Evolutionary conservation across 2,329 filamentous ascomycete species (phyloP).

Genomic region (Rhynchosporium graminicola): DNA sequence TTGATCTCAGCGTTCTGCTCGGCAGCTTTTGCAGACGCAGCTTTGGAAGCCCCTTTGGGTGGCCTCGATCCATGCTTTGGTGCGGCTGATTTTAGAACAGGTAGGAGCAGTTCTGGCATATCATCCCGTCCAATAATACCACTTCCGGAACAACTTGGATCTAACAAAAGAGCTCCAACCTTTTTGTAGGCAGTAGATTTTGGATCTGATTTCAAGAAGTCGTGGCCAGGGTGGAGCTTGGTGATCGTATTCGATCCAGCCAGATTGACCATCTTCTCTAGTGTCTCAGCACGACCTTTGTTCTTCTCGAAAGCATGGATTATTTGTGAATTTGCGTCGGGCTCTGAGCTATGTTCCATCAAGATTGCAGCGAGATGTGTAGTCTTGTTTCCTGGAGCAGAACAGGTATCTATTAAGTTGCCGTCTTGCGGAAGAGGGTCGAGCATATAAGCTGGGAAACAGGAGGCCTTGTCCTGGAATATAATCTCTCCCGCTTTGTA

Average conservation of each 20-base stretch:
- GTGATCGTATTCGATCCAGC: slow-evolving; percentile 71
- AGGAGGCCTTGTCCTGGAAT: slow-evolving; percentile 94
- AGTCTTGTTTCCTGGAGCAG: slow-evolving; percentile 96
- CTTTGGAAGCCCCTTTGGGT: slow-evolving; percentile 29
- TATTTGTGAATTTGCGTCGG: slow-evolving; percentile 41
- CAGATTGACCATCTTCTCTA: slow-evolving; percentile 80
- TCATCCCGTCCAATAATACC: slow-evolving; percentile 91
- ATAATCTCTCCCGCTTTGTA: slow-evolving; percentile 81
- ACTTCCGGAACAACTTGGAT: slow-evolving; percentile 94
- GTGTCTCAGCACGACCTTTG: slow-evolving; percentile 65
- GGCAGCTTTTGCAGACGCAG: slow-evolving; percentile 24
- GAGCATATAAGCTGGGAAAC: slow-evolving; percentile 89
- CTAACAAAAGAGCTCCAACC: slow-evolving; percentile 83
- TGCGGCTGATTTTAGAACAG: slow-evolving; percentile 36
- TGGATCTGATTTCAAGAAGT: slow-evolving; percentile 80
- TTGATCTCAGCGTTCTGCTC: slow-evolving; percentile 28
- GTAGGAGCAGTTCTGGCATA: slow-evolving; percentile 67
- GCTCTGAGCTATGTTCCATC: slow-evolving; percentile 39
- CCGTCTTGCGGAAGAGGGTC: slow-evolving; percentile 67
- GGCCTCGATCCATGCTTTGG: slow-evolving; percentile 35
- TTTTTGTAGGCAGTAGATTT: slow-evolving; percentile 58
- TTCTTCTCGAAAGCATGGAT: slow-evolving; percentile 85
- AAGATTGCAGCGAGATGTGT: slow-evolving; percentile 86
- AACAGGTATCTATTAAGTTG: slow-evolving; percentile 87
- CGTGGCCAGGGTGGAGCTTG: slow-evolving; percentile 69